These are phyloP conservation scores for Coniochaeta sp. DNA, from an alignment of 2,329 filamentous ascomycete species.

Conservation along the genomic window DNA sequence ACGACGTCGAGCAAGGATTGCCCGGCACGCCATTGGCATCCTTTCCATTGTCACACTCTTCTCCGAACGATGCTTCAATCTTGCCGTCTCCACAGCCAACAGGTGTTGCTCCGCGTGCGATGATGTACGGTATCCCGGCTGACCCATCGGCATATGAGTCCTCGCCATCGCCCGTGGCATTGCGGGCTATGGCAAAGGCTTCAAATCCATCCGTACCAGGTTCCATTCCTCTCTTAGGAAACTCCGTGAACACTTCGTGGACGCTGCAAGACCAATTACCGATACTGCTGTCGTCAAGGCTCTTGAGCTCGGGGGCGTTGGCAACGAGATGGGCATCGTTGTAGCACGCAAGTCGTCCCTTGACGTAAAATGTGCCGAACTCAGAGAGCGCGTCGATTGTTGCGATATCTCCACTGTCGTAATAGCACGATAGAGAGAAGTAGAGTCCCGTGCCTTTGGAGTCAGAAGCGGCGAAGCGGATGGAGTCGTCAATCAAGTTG, in stretches of 20 bases:
- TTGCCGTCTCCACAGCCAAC: conserved; percentile 30
- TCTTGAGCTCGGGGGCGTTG: conserved; percentile 20
- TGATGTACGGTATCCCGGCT: conserved; percentile 31
- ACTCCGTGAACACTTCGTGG: conserved; percentile 30
- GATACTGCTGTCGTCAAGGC: conserved; percentile 25
- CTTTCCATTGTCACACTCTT: conserved; percentile 31
- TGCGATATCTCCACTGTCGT: conserved; percentile 15
- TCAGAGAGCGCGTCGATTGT: conserved; percentile 18
- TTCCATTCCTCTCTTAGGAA: conserved; percentile 21
- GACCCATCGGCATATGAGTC: conserved; percentile 26
- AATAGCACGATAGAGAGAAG: conserved; percentile 34
- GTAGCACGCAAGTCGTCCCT: conserved; percentile 29
- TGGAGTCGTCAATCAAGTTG: conserved; percentile 28
- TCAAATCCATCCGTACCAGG: conserved; percentile 22
- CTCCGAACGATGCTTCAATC: conserved; percentile 22
- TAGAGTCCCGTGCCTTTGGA: conserved; percentile 27
- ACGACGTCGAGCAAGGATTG: conserved; percentile 28
- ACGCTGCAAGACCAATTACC: conserved; percentile 34
- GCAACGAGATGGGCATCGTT: conserved; percentile 32
- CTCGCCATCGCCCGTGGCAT: conserved; percentile 23
- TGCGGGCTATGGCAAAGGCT: conserved; percentile 29
- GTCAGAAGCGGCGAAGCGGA: conserved; percentile 25
- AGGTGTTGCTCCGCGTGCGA: conserved; percentile 31
- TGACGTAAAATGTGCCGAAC: conserved; percentile 30
- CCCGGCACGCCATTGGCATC: conserved; percentile 20